Conservation (phyloP, 1,139 yeast genomes). For the Kazachstania sp. region DNA sequence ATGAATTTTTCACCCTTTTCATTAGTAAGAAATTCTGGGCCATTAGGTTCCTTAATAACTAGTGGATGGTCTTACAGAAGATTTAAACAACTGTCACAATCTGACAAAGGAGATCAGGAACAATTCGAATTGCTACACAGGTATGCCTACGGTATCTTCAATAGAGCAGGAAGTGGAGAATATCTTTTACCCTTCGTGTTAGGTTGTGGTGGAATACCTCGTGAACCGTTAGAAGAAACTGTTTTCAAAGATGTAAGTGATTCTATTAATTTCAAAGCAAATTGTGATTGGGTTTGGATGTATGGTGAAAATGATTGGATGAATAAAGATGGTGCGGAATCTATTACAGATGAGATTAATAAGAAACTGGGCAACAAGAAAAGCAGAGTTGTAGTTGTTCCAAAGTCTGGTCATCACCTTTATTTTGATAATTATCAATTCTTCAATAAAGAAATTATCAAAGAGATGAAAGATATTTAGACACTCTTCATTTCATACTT, state of each 20-base stretch:
- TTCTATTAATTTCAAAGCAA: conserved; percentile 22
- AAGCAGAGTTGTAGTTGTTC: conserved; percentile 38
- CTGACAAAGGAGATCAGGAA: not conserved
- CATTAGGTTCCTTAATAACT: conserved; percentile 59
- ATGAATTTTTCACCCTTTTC: conserved; percentile 61
- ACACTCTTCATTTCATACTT: not conserved
- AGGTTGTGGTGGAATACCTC: conserved; percentile 70
- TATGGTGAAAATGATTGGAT: conserved; percentile 77
- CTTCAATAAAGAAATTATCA: conserved; percentile 43
- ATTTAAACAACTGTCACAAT: conserved; percentile 34
- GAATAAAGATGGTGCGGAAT: conserved; percentile 50
- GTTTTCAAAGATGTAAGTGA: conserved; percentile 31
- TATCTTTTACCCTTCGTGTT: conserved; percentile 60
- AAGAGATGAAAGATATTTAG: conserved; percentile 36
- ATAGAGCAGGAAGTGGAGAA: conserved; percentile 67
- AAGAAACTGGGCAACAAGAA: conserved; percentile 27
- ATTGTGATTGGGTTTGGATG: conserved; percentile 54
- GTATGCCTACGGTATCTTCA: conserved; percentile 64
- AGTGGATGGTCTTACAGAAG: conserved; percentile 73
- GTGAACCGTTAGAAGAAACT: conserved; percentile 50
- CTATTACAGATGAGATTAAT: conserved; percentile 21
- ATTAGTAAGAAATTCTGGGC: conserved; percentile 54
- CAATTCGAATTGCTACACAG: conserved; percentile 46
- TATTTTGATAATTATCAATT: conserved; percentile 48
- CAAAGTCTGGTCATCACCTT: conserved; percentile 61